phyloP scores from a whole-genome alignment of 164 flowering plant species.

The Cinnamomum chago region DNA sequence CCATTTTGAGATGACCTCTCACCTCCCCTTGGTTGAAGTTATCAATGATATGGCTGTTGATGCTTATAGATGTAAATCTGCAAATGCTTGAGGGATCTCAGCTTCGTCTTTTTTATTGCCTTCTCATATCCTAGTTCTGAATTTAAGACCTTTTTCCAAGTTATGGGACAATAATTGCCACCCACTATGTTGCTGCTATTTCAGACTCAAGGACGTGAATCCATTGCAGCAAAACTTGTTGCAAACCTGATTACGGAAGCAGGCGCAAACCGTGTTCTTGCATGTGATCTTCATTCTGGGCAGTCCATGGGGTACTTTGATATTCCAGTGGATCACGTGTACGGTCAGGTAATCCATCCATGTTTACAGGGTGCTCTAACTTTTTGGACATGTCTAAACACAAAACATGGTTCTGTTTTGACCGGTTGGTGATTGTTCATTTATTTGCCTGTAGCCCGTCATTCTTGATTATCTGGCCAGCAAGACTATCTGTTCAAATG shows the following conservation, averaged over 20 bases:
- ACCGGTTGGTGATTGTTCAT: slow-evolving; percentile 6
- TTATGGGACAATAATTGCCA: not conserved
- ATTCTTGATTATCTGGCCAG: slow-evolving; percentile 97
- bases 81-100: not conserved
- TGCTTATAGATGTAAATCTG: not conserved
- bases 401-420: not conserved
- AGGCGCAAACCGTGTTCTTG: slow-evolving; percentile 95
- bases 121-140: not conserved
- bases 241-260: slow-evolving; percentile 96
- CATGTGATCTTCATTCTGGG: slow-evolving; percentile 99
- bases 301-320: slow-evolving; percentile 99
- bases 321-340: slow-evolving; percentile 96
- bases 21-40: not conserved
- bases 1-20: not conserved
- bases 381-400: not conserved
- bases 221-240: slow-evolving; percentile 98
- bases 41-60: not conserved
- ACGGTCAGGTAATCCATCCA: slow-evolving; percentile 63
- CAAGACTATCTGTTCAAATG: slow-evolving; percentile 74
- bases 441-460: slow-evolving; percentile 56
- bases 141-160: not conserved
- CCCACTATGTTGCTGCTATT: not conserved
- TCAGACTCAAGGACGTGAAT: slow-evolving; percentile 98
- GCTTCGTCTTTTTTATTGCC: not conserved
- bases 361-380: not conserved